phyloP scores from a whole-genome alignment of 2,329 filamentous ascomycete genomes.

The Didymella arachidicola region DNA sequence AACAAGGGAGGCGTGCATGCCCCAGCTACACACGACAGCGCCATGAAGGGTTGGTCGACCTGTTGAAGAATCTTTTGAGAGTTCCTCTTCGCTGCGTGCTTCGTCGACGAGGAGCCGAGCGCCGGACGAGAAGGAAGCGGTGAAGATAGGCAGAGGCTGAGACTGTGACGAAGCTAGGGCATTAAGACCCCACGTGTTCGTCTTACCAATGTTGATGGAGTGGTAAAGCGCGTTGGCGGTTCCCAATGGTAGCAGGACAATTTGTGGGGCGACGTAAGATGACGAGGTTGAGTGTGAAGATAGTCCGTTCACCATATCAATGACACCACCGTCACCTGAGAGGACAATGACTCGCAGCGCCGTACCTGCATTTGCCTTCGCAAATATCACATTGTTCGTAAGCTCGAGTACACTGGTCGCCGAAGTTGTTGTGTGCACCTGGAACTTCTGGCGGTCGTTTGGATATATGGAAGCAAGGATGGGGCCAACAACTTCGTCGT shows the following conservation, averaged over 20 bases:
- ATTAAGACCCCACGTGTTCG: constrained; percentile 54
- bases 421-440: constrained; percentile 69
- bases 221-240: constrained; percentile 60
- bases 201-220: constrained; percentile 50
- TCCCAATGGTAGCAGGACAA: constrained; percentile 63
- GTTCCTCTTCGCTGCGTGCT: constrained; percentile 53
- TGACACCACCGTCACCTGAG: constrained; percentile 85
- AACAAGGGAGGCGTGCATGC: constrained; percentile 86
- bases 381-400: constrained; percentile 59
- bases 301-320: constrained; percentile 80
- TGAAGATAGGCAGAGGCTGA: constrained; percentile 54
- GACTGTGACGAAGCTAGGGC: constrained; percentile 47
- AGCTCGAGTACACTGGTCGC: constrained; percentile 71
- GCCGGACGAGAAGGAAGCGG: constrained; percentile 55
- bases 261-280: constrained; percentile 59
- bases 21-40: constrained; percentile 88
- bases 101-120: constrained; percentile 54
- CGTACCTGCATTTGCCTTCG: constrained; percentile 57
- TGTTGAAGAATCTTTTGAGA: constrained; percentile 32
- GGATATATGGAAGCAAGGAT: constrained; percentile 55
- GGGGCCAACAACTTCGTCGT: constrained; percentile 47
- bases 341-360: constrained; percentile 71
- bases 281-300: constrained; percentile 40
- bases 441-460: constrained; percentile 50
- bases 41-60: constrained; percentile 62